Evolutionary conservation across 2,329 filamentous ascomycete species (phyloP).

Genomic region (Pestalotiopsis sp.): DNA sequence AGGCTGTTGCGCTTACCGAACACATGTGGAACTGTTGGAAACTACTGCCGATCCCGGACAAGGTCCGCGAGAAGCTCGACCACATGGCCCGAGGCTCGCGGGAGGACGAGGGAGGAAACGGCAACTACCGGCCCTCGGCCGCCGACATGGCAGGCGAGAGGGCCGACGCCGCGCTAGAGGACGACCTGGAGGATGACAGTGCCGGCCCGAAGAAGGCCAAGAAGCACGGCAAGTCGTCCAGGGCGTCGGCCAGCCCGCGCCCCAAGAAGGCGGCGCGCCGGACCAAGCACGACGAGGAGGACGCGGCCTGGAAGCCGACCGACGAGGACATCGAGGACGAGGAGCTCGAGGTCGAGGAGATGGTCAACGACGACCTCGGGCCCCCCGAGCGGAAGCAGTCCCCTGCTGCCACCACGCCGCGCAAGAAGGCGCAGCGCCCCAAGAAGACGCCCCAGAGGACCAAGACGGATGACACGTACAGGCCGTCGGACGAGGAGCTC

Average conservation of each 20-base stretch:
- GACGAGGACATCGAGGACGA: not conserved
- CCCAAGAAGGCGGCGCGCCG: not conserved
- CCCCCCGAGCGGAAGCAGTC: not conserved
- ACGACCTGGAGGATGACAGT: not conserved
- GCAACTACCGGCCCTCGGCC: not conserved
- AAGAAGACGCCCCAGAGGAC: not conserved
- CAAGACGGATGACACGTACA: not conserved
- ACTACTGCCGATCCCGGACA: not conserved
- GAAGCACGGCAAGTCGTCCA: not conserved
- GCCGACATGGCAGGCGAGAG: not conserved
- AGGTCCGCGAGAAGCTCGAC: not conserved
- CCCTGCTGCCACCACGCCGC: not conserved
- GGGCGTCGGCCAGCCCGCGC: not conserved
- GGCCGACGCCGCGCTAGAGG: not conserved
- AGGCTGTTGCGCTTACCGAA: not conserved
- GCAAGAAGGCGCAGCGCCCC: not conserved
- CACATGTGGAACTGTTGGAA: not conserved
- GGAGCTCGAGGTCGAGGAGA: not conserved
- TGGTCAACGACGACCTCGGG: not conserved
- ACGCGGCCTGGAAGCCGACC: not conserved
- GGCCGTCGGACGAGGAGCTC: not conserved
- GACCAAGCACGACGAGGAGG: not conserved
- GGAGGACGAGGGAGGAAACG: not conserved
- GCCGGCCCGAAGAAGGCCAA: not conserved
- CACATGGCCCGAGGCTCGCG: not conserved